These are phyloP conservation scores for Areca catechu DNA, from an alignment of 176 grass and related monocot genomes.

Conservation along the genomic window DNA sequence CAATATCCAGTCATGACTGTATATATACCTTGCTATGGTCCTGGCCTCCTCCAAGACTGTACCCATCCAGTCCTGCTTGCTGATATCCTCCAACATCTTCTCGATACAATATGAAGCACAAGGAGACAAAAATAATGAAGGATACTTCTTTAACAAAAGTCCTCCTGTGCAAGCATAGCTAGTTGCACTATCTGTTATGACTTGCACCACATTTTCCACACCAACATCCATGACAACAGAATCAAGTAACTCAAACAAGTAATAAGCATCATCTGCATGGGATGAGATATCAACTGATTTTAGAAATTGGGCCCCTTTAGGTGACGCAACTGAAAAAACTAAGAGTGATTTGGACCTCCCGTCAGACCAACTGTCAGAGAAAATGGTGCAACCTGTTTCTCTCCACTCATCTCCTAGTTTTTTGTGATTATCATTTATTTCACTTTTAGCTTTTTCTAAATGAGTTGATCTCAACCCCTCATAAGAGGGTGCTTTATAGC, in stretches of 20 bases:
- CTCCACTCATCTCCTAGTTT: conserved; percentile 17
- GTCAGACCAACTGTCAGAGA: conserved; percentile 22
- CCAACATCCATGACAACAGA: conserved; percentile 21
- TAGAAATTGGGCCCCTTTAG: conserved; percentile 12
- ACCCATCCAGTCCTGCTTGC: conserved; percentile 11
- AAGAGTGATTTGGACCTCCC: conserved; percentile 19
- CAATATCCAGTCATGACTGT: conserved; percentile 11
- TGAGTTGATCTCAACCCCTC: conserved; percentile 15
- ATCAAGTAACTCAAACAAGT: conserved; percentile 15
- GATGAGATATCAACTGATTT: conserved; percentile 19
- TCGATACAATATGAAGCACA: conserved; percentile 19
- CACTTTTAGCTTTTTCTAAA: conserved; percentile 21
- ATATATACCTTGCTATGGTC: conserved; percentile 7
- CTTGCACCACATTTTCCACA: conserved; percentile 18
- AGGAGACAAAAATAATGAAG: conserved; percentile 20
- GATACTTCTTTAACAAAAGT: conserved; percentile 20
- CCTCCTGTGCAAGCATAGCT: conserved; percentile 3
- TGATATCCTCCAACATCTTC: conserved; percentile 27
- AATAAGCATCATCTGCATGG: conserved; percentile 21
- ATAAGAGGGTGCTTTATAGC: conserved; percentile 20
- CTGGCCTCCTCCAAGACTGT: conserved; percentile 12
- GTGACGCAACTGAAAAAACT: conserved; percentile 17
- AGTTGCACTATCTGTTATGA: conserved; percentile 13
- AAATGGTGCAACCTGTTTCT: conserved; percentile 21
- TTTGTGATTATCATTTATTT: conserved; percentile 11